phyloP scores from a whole-genome alignment of 2,329 filamentous ascomycete species.

The Hirsutella minnesotensis region DNA sequence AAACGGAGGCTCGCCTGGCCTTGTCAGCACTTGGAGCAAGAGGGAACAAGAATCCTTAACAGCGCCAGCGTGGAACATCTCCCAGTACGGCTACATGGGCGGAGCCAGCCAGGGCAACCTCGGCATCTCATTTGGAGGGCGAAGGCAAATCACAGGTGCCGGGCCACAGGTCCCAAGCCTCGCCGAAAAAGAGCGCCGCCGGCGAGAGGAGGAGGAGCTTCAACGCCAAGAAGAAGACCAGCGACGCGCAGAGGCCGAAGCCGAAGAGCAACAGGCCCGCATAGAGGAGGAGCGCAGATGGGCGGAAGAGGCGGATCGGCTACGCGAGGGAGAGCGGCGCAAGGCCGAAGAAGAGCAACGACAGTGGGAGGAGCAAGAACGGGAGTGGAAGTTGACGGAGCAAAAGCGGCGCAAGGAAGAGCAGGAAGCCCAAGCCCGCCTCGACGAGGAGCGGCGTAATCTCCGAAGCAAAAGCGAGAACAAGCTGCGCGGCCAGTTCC shows the following conservation, averaged over 20 bases:
- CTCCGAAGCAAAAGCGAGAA: slow-evolving; percentile 52
- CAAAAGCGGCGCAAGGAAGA: slow-evolving; percentile 62
- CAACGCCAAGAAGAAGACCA: slow-evolving; percentile 40
- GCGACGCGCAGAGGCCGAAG: slow-evolving; percentile 32
- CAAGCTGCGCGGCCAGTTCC: slow-evolving; percentile 67
- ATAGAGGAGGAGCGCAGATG: slow-evolving; percentile 54
- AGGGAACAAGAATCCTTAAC: slow-evolving; percentile 70
- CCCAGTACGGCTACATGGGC: slow-evolving; percentile 97
- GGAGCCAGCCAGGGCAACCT: slow-evolving; percentile 93
- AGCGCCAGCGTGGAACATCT: slow-evolving; percentile 92
- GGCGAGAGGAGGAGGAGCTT: slow-evolving; percentile 49
- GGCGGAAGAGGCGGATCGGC: slow-evolving; percentile 51
- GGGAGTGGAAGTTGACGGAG: slow-evolving; percentile 66
- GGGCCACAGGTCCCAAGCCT: slow-evolving; percentile 67
- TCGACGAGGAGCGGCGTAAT: slow-evolving; percentile 55
- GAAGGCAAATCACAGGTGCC: slow-evolving; percentile 83
- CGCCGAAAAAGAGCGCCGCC: slow-evolving; percentile 69
- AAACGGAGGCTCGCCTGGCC: slow-evolving; percentile 37
- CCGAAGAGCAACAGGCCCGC: slow-evolving; percentile 50
- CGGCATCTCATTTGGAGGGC: slow-evolving; percentile 81
- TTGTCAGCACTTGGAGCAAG: slow-evolving; percentile 83
- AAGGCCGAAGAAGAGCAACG: slow-evolving; percentile 56
- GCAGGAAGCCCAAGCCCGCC: slow-evolving; percentile 53
- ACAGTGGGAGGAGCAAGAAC: slow-evolving; percentile 69
- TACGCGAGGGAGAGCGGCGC: slow-evolving; percentile 47